Conservation (phyloP, 2,329 filamentous ascomycete genomes). For the Colletotrichum lindemuthianum region DNA sequence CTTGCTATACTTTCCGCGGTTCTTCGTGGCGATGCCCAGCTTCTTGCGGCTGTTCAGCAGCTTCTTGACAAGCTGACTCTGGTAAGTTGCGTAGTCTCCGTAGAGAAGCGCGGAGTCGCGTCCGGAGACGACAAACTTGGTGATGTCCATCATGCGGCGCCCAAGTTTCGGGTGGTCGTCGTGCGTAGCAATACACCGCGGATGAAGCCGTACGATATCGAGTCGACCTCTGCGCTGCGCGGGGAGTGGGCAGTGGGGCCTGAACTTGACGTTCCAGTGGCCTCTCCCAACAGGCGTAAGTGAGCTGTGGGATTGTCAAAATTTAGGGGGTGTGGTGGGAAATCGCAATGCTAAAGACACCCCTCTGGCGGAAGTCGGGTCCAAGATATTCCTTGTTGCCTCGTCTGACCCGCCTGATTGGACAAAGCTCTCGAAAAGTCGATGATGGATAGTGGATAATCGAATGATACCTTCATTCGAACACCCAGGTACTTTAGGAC, state of each 20-base stretch:
- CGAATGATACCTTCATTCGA: slow-evolving; percentile 3
- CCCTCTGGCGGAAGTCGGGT: slow-evolving; percentile 2
- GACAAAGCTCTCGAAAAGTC: slow-evolving; percentile 23
- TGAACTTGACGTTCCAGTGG: slow-evolving; percentile 15
- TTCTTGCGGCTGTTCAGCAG: slow-evolving; percentile 86
- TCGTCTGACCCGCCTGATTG: slow-evolving; percentile 4
- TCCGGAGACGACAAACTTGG: slow-evolving; percentile 80
- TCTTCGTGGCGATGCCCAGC: slow-evolving; percentile 83
- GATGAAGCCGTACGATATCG: slow-evolving; percentile 22
- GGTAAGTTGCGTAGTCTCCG: slow-evolving; percentile 89
- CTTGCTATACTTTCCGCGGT: slow-evolving; percentile 84
- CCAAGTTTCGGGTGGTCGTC: slow-evolving; percentile 13
- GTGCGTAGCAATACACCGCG: not conserved
- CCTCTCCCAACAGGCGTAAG: slow-evolving; percentile 8
- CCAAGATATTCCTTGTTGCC: slow-evolving; percentile 12
- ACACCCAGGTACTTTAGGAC: no score
- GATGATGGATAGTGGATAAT: slow-evolving; percentile 17
- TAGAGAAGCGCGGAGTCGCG: slow-evolving; percentile 86
- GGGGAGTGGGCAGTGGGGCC: slow-evolving; percentile 29
- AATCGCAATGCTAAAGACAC: not conserved
- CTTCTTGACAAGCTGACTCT: slow-evolving; percentile 80
- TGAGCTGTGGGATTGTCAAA: slow-evolving; percentile 19
- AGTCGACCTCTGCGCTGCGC: slow-evolving; percentile 27
- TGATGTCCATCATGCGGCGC: slow-evolving; percentile 80
- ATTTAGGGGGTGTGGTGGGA: slow-evolving; percentile 7